These are phyloP conservation scores for Hypoxylon sp. DNA, from an alignment of 2,329 filamentous ascomycete species.

Conservation along the genomic window DNA sequence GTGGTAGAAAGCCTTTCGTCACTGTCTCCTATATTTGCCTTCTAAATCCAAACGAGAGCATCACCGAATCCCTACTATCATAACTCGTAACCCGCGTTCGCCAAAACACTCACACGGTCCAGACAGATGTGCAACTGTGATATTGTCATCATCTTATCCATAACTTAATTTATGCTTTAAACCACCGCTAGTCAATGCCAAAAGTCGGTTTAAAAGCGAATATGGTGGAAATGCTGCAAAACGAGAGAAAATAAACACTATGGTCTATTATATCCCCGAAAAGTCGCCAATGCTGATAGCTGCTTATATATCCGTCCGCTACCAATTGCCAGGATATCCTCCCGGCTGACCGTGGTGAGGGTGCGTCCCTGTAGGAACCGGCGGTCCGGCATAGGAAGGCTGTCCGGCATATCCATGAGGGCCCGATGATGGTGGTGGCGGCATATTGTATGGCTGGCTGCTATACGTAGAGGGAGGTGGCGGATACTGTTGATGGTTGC, in stretches of 20 bases:
- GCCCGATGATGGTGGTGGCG: constrained; percentile 49
- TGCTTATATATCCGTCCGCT: constrained; percentile 19
- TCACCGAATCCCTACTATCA: constrained; percentile 39
- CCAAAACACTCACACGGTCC: constrained; percentile 33
- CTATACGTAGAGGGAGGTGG: constrained; percentile 51
- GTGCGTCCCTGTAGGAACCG: constrained; percentile 49
- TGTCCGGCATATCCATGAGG: constrained; percentile 50
- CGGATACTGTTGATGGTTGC: constrained; percentile 52
- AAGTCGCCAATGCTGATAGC: constrained; percentile 20
- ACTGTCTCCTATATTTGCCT: constrained; percentile 44
- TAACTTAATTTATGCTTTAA: constrained; percentile 30
- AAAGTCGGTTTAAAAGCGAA: constrained; percentile 26
- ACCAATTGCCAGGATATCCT: constrained; percentile 56
- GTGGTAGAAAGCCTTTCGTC: constrained; percentile 27
- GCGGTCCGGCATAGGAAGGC: constrained; percentile 50
- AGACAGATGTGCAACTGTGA: constrained; percentile 20
- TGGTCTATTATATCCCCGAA: constrained; percentile 44
- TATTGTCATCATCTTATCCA: constrained; percentile 22
- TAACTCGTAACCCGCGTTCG: constrained; percentile 45
- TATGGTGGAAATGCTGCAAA: constrained; percentile 37
- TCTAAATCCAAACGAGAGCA: constrained; percentile 45
- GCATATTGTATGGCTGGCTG: constrained; percentile 48
- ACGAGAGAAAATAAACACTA: constrained; percentile 34
- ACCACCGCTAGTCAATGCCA: constrained; percentile 22
- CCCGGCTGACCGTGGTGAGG: constrained; percentile 53